Evolutionary conservation across 169 alveolate species (phyloP), one percentile per base, ranked within the genome.

Genomic region (Sarcocystis neurona): DNA sequence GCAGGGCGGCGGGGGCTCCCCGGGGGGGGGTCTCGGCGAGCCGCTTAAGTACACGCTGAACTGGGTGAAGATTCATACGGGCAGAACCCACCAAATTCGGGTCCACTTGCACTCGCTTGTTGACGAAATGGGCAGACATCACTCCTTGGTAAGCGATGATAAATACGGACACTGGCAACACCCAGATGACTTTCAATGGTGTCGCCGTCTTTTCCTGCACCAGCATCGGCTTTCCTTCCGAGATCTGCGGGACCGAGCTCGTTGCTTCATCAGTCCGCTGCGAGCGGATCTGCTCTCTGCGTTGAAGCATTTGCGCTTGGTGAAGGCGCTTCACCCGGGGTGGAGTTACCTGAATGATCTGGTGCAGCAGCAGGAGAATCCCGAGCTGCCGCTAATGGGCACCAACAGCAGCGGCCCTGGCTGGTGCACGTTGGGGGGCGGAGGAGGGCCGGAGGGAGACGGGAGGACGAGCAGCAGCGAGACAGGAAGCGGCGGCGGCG

Each of bases 51-150:
- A 44, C 85, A 77, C 85, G 34, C 37, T 77, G 68, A 41, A 44
- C 85, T 46, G 85, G 68, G 85, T 77, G 44, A 41, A 48, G 74
- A 78, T 78, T 48, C 68, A 41, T 48, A 78, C 86, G 32, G 86
- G 86, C 39, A 43, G 86, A 18, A 78, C 86, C 34, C 86, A 78
- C 50, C 86, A 78, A 72, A 78, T 78, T 8, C 86, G 86, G 74
- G 86, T 78, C 50, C 86, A 78, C 44, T 32, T 78, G 72, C 68
- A 47, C 50, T 12, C 41, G 18, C 66, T 77, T 10, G 18, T 46
- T 41, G 85, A 41, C 46, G 56, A 39, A 3, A 20, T 1, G 34
- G 85, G 82, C 34, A 3, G 56, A 1, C 82, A 48, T 5, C 82
- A 72, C 53, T 72, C 56, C 56, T 56, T 72, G n/a, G 82, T 72